Evolutionary conservation across 192 early-diverging fungal genomes (phyloP), one percentile per base, ranked within the genome.

Genomic region (Entomortierella lignicola): DNA sequence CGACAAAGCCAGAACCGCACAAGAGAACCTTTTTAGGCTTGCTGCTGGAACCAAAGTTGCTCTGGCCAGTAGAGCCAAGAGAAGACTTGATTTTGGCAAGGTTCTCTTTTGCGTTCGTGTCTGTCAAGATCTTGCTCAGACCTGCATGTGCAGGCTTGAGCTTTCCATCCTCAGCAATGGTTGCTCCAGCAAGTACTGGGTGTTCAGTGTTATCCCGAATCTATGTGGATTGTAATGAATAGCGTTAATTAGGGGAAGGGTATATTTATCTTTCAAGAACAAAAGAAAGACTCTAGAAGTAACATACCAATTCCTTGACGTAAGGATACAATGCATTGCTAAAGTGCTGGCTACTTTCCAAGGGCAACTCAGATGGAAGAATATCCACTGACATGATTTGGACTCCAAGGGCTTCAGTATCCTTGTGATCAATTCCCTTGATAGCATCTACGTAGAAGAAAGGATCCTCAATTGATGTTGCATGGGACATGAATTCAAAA

Each of bases 331-430:
- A 83, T 10, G 93, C 85, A 60, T 93, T 88, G 66, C 94, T 92
- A 84, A 99, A 99, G 82, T 94, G 93, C 77, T 95, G 85, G 80
- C 95, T 97, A 32, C 96, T 94, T 71, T 98, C 96, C 23, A 97
- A 75, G 6, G 98, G 98, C 66, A 99, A 85, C 84, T 99, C 98
- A 2, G 98, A 94, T 1, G 98, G 98, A 42, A 99, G 81, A 71
- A 97, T 99, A 71, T 99, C 98, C 37, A 99, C 94, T 8, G 95
- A 95, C 90, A 98, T 96, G 81, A 99, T 94, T 75, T 97, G 95
- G n/a, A 96, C 89, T 34, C 98, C 98, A 4, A 84, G 79, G 23
- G 86, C 91, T 65, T 94, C 93, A 17, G 63, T 66, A 57, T 72
- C 31, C 60, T 67, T 83, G 84, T 98, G 96, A 43, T 85, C 87